These are phyloP conservation scores for Eutrema salsugineum DNA, from an alignment of 441 rosid genomes.

Conservation along the genomic window DNA sequence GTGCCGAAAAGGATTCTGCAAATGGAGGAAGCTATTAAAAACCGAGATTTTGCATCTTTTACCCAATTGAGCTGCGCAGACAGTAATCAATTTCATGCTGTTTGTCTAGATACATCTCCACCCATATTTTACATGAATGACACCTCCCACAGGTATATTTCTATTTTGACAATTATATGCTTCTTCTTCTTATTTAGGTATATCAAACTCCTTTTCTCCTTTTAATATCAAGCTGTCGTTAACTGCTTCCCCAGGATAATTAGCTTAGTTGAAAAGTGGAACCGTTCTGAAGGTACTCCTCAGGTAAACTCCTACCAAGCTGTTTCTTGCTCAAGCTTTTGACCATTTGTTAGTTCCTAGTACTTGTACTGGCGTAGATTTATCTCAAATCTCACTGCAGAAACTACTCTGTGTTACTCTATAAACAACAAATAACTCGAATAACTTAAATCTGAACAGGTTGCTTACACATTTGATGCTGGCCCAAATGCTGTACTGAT, in stretches of 20 bases:
- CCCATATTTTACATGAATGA: slow-evolving; percentile 99
- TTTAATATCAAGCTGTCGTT: neutral
- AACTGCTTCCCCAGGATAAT: slow-evolving; percentile 62
- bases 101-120: slow-evolving; percentile 87
- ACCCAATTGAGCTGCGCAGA: slow-evolving; percentile 77
- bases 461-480: slow-evolving; percentile 92
- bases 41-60: slow-evolving; percentile 69
- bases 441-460: slow-evolving; percentile 36
- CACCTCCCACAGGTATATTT: slow-evolving; percentile 82
- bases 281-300: slow-evolving; percentile 67
- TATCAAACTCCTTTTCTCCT: neutral
- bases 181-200: neutral
- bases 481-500: slow-evolving; percentile 94
- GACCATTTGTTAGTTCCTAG: too few species aligned
- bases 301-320: slow-evolving; percentile 43
- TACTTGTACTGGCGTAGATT: too few species aligned
- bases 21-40: slow-evolving; percentile 87
- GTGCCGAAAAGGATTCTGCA: slow-evolving; percentile 75
- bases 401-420: neutral
- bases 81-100: slow-evolving; percentile 96
- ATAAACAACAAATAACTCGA: neutral
- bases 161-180: neutral
- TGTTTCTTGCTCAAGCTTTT: neutral
- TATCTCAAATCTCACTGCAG: too few species aligned
- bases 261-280: slow-evolving; percentile 89